A percentile compares a stretch with the other conserved stretches of the same genome.
phyloP scores from a whole-genome alignment of 2,329 filamentous ascomycete genomes.

The Colletotrichum filicis region DNA sequence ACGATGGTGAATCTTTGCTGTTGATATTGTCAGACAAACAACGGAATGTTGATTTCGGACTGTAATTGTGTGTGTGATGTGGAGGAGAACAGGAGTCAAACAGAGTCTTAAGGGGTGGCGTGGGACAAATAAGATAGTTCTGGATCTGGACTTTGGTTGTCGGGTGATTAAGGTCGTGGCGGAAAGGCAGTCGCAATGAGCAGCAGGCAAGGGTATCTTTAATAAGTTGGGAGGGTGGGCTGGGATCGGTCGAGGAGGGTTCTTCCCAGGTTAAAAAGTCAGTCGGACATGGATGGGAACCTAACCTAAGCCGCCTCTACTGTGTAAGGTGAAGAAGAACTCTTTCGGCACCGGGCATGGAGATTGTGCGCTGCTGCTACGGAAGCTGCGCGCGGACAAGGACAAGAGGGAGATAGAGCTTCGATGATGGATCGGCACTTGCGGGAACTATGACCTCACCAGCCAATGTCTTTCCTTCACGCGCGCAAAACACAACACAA shows the following conservation, averaged over 20 bases:
- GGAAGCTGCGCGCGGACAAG: conserved; percentile 5
- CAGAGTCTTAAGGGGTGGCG: conserved; percentile 16
- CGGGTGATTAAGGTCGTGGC: conserved; percentile 24
- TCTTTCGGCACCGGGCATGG: background rate
- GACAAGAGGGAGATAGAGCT: conserved; percentile 7
- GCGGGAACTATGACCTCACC: conserved; percentile 37
- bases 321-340: background rate
- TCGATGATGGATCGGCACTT: conserved; percentile 36
- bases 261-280: background rate
- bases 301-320: no score
- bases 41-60: background rate
- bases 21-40: background rate
- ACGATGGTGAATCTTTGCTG: background rate
- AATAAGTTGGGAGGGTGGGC: conserved; percentile 20
- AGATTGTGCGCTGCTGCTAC: background rate
- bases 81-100: background rate
- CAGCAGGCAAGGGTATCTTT: conserved; percentile 27
- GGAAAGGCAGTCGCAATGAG: background rate
- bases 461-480: conserved; percentile 14
- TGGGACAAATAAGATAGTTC: conserved; percentile 21
- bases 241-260: conserved; percentile 2
- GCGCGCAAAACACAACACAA: background rate
- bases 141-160: conserved; percentile 22
- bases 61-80: conserved; percentile 12
- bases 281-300: conserved; percentile 8